These are phyloP conservation scores for Fraxinus sp. DNA, from an alignment of 305 asterid genomes.

Conservation along the genomic window DNA sequence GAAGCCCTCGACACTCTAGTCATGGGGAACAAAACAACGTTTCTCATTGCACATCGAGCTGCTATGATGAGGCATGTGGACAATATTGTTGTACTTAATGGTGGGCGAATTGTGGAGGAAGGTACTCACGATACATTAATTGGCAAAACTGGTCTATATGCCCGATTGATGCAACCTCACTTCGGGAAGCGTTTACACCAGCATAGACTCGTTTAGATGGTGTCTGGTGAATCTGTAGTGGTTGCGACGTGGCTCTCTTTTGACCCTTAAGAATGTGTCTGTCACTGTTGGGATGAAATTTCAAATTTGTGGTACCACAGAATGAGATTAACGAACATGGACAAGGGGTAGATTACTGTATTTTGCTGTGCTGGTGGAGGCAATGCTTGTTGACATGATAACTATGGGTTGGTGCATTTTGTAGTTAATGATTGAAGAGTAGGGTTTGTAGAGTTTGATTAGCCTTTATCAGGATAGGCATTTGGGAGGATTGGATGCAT, in stretches of 20 bases:
- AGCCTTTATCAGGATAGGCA: slow-evolving; percentile 29
- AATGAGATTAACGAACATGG: slow-evolving; percentile 19
- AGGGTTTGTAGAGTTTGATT: slow-evolving; percentile 35
- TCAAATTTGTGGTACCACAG: slow-evolving; percentile 6
- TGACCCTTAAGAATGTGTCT: slow-evolving; percentile 5
- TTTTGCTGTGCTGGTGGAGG: slow-evolving; percentile 27
- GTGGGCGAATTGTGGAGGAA: slow-evolving; percentile 96
- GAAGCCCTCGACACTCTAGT: slow-evolving; percentile 94
- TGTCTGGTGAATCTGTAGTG: slow-evolving; percentile 18
- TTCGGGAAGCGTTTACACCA: slow-evolving; percentile 90
- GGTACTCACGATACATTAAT: slow-evolving; percentile 78
- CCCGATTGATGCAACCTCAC: slow-evolving; percentile 96
- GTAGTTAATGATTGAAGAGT: slow-evolving; percentile 31
- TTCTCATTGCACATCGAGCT: slow-evolving; percentile 91
- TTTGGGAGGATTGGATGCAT: slow-evolving; percentile 44
- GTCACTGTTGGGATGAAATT: neutral
- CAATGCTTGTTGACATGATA: slow-evolving; percentile 18
- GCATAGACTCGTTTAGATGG: slow-evolving; percentile 70
- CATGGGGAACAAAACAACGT: slow-evolving; percentile 96
- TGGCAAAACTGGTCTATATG: slow-evolving; percentile 83
- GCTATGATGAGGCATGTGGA: slow-evolving; percentile 99
- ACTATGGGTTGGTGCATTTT: slow-evolving; percentile 20
- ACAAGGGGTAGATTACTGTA: slow-evolving; percentile 11
- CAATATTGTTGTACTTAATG: slow-evolving; percentile 94
- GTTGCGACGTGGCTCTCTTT: slow-evolving; percentile 14